Conservation (phyloP, 495 filamentous ascomycete species). For the Ascobolus immersus region DNA sequence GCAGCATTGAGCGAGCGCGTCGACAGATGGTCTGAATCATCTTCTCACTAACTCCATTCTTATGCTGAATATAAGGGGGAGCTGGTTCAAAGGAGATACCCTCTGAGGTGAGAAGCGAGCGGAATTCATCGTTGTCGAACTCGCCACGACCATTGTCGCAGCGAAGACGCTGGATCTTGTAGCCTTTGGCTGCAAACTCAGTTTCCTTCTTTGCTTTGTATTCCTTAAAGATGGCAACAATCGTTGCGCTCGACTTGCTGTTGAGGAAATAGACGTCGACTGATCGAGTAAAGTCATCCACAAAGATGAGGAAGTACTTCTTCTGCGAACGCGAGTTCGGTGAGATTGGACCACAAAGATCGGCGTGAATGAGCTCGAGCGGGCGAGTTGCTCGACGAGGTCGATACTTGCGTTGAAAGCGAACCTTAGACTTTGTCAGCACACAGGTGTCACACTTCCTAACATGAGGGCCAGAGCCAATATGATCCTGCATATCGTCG, state of each 20-base stretch:
- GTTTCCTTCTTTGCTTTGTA: too few relatives aligned
- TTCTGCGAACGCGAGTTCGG: not conserved
- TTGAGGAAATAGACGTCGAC: not conserved
- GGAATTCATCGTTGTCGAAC: conserved; percentile 1
- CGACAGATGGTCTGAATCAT: conserved; percentile 4
- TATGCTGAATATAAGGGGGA: not conserved
- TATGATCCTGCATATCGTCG: too few relatives aligned
- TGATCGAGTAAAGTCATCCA: conserved; percentile 1
- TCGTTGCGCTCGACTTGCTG: not conserved
- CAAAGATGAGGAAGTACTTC: conserved; percentile 1
- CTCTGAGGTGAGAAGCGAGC: not conserved
- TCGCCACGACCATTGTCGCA: conserved; percentile 4
- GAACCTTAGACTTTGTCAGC: too few relatives aligned
- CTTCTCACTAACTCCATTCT: conserved; percentile 3
- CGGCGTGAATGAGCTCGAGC: conserved; percentile 1
- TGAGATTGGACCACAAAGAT: not conserved
- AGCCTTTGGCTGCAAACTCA: not conserved
- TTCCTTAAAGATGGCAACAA: not conserved
- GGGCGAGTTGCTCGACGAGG: too few relatives aligned
- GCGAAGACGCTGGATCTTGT: not conserved
- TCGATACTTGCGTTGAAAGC: too few relatives aligned
- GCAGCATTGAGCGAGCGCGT: not conserved
- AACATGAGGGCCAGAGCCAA: too few relatives aligned
- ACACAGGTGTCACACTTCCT: too few relatives aligned
- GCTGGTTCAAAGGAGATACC: conserved; percentile 1